Conservation (phyloP, 495 filamentous ascomycete species). For the Podospora pseudoanserina region DNA sequence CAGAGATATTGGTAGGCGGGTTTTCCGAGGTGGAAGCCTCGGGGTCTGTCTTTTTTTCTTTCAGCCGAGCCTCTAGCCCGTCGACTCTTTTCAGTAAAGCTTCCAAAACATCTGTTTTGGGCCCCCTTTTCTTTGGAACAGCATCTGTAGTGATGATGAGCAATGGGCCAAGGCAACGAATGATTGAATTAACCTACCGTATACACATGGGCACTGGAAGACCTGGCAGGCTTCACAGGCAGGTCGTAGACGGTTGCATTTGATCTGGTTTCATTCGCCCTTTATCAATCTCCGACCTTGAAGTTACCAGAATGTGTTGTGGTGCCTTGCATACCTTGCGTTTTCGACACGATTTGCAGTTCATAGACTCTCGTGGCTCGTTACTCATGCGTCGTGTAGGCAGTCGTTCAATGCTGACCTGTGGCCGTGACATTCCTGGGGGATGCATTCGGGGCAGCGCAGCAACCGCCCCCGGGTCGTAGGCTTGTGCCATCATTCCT, state of each 20-base stretch:
- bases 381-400: constrained; percentile 67
- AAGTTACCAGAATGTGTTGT: neutral
- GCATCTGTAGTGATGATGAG: constrained; percentile 55
- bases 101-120: constrained; percentile 84
- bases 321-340: constrained; percentile 57
- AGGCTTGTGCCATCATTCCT: constrained; percentile 26
- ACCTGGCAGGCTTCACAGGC: constrained; percentile 86
- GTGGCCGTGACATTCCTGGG: constrained; percentile 63
- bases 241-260: constrained; percentile 80
- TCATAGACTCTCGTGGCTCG: constrained; percentile 85
- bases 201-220: constrained; percentile 83
- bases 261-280: constrained; percentile 57
- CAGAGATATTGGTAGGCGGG: constrained; percentile 13
- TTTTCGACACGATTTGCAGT: constrained; percentile 89
- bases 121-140: constrained; percentile 81
- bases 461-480: constrained; percentile 28
- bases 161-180: constrained; percentile 2
- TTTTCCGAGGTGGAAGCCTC: constrained; percentile 43
- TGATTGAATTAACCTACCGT: constrained; percentile 53
- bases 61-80: constrained; percentile 73
- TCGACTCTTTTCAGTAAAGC: constrained; percentile 79
- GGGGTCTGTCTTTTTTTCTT: constrained; percentile 54
- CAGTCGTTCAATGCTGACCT: constrained; percentile 81
- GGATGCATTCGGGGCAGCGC: constrained; percentile 34
- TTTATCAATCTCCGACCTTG: constrained; percentile 12